Evolutionary conservation across 768 basidiomycete genomes (phyloP).

Genomic region (Amanita phalloides): DNA sequence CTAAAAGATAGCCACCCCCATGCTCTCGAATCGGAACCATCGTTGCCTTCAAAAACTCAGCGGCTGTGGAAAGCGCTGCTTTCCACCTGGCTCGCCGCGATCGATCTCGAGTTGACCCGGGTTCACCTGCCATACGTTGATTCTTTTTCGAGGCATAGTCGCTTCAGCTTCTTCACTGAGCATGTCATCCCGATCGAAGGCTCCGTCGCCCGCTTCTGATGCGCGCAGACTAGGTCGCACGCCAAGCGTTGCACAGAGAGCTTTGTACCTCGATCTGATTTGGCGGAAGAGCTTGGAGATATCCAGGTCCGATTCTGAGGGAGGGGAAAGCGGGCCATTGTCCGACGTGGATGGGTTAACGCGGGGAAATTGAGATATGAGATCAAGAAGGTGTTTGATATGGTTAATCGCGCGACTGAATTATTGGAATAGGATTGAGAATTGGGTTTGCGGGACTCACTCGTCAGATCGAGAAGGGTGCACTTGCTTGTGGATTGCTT

Average conservation of each 20-base stretch:
- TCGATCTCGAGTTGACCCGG: background rate
- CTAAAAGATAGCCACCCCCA: too few relatives aligned
- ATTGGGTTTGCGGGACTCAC: constrained; percentile 23
- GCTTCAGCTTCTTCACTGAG: background rate
- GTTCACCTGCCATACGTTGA: background rate
- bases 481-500: constrained; percentile 28
- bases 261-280: constrained; percentile 81
- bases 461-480: constrained; percentile 30
- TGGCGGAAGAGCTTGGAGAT: constrained; percentile 69
- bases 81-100: background rate
- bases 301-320: constrained; percentile 37
- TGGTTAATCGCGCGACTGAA: constrained; percentile 51
- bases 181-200: background rate
- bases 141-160: background rate
- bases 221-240: constrained; percentile 36
- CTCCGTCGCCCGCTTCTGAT: background rate
- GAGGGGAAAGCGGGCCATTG: constrained; percentile 8
- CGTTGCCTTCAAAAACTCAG: constrained; percentile 1
- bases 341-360: constrained; percentile 52
- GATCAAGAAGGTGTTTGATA: constrained; percentile 55
- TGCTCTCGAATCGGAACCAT: too few relatives aligned
- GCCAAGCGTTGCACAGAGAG: constrained; percentile 75
- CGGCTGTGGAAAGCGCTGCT: background rate
- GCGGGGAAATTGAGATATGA: constrained; percentile 68
- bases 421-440: background rate